Conservation (phyloP, 2,329 filamentous ascomycete species). For the Fusarium sp. region DNA sequence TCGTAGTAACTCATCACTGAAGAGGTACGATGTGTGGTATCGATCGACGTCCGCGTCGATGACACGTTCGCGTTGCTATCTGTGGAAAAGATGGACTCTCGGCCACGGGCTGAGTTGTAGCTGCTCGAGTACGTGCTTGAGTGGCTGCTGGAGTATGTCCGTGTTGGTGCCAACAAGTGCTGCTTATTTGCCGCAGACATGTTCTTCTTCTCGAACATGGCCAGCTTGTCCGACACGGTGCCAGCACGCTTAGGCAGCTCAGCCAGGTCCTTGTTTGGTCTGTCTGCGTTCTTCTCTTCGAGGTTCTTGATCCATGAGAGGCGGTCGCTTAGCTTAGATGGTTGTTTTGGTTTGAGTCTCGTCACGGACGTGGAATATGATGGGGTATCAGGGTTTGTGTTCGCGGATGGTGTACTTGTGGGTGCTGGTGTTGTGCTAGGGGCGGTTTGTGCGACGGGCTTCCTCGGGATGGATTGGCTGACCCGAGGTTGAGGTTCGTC, state of each 20-base stretch:
- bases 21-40: conserved; percentile 11
- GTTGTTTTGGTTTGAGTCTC: conserved; percentile 11
- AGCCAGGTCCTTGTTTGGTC: conserved; percentile 13
- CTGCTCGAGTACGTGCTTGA: conserved; percentile 3
- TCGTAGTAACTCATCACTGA: conserved; percentile 34
- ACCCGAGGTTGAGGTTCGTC: background rate
- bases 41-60: conserved; percentile 20
- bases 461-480: background rate
- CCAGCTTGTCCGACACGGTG: conserved; percentile 28
- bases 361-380: conserved; percentile 1
- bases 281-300: conserved; percentile 12
- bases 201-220: conserved; percentile 32
- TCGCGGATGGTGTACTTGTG: background rate
- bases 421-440: background rate
- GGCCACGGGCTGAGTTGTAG: conserved; percentile 2
- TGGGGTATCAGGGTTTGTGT: background rate
- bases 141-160: conserved; percentile 22
- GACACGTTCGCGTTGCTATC: conserved; percentile 10
- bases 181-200: conserved; percentile 1
- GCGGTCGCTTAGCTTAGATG: conserved; percentile 17
- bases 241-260: conserved; percentile 22
- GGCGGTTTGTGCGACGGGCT: background rate
- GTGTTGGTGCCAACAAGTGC: background rate
- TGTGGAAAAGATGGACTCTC: conserved; percentile 24
- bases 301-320: conserved; percentile 26